phyloP scores from a whole-genome alignment of 2,329 filamentous ascomycete genomes.

The Hysterium pulicare region DNA sequence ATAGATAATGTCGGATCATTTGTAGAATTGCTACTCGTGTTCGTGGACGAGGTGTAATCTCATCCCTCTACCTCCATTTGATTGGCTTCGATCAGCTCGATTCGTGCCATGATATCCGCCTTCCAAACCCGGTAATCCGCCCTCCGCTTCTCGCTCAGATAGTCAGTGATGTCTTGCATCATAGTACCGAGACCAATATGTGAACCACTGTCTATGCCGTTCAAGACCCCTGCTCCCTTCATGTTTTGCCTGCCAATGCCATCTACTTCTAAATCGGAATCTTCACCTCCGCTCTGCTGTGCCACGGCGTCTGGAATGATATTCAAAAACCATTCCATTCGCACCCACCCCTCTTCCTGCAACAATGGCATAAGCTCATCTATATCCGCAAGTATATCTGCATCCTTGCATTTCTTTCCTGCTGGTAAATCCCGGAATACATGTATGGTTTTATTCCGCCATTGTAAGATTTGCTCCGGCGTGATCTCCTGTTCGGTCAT shows the following conservation, averaged over 20 bases:
- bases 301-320: constrained; percentile 35
- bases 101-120: constrained; percentile 54
- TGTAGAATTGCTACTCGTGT: too few relatives aligned
- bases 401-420: constrained; percentile 47
- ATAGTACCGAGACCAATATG: constrained; percentile 58
- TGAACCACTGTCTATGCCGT: constrained; percentile 34
- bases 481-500: constrained; percentile 28
- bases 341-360: constrained; percentile 43
- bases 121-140: constrained; percentile 65
- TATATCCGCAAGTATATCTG: constrained; percentile 39
- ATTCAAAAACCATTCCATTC: constrained; percentile 57
- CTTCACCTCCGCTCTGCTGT: constrained; percentile 24
- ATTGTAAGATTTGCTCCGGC: constrained; percentile 29
- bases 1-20: too few relatives aligned
- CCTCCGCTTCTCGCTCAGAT: constrained; percentile 61
- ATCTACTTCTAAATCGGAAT: constrained; percentile 19
- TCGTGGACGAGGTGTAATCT: too few relatives aligned
- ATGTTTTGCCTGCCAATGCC: constrained; percentile 22
- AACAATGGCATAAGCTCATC: constrained; percentile 31
- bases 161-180: constrained; percentile 73
- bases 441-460: constrained; percentile 46
- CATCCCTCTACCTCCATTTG: not conserved
- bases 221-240: constrained; percentile 33
- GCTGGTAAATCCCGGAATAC: constrained; percentile 48
- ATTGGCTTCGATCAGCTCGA: constrained; percentile 47